phyloP scores from a whole-genome alignment of 2,329 filamentous ascomycete genomes.

The Basipetospora chlamydospora region DNA sequence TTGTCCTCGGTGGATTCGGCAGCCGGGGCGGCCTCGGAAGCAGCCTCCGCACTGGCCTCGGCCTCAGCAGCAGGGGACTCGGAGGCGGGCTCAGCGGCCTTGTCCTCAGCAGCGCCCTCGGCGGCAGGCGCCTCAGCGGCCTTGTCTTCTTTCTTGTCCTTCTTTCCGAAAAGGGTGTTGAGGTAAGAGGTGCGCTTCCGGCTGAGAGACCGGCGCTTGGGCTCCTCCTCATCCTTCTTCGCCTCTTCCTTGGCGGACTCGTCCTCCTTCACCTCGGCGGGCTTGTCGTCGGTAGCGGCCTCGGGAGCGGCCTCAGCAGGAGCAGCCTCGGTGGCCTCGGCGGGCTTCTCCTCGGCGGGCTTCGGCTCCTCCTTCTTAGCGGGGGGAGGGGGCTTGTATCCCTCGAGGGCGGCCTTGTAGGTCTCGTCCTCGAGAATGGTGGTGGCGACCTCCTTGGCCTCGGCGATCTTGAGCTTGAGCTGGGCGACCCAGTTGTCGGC shows the following conservation, averaged over 20 bases:
- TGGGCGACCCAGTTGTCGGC: constrained; percentile 87
- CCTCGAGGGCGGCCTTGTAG: constrained; percentile 78
- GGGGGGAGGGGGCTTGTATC: constrained; percentile 36
- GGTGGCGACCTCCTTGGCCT: constrained; percentile 70
- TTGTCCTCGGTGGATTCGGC: constrained; percentile 18
- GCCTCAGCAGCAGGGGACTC: constrained; percentile 2
- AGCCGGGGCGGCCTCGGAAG: constrained; percentile 12
- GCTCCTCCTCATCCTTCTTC: constrained; percentile 35
- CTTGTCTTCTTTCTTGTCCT: constrained; percentile 26
- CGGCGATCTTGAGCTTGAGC: constrained; percentile 65
- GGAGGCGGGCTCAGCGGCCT: constrained; percentile 1
- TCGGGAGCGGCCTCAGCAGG: constrained; percentile 14
- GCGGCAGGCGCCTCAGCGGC: constrained; percentile 14
- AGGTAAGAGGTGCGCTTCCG: constrained; percentile 54
- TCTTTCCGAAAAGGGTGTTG: constrained; percentile 41
- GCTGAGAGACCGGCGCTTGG: constrained; percentile 48
- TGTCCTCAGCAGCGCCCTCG: constrained; percentile 13
- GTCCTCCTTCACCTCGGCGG: constrained; percentile 17
- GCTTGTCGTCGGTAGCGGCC: constrained; percentile 17
- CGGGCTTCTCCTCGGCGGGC: constrained; percentile 22
- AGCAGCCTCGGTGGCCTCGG: constrained; percentile 22
- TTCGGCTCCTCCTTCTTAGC: constrained; percentile 30
- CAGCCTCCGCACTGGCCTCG: no score
- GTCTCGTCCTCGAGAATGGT: constrained; percentile 62
- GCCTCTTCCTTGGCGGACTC: constrained; percentile 21